Base-by-base conservation (phyloP, 805 yeast genomes). In the Zygoascus tannicola region DNA sequence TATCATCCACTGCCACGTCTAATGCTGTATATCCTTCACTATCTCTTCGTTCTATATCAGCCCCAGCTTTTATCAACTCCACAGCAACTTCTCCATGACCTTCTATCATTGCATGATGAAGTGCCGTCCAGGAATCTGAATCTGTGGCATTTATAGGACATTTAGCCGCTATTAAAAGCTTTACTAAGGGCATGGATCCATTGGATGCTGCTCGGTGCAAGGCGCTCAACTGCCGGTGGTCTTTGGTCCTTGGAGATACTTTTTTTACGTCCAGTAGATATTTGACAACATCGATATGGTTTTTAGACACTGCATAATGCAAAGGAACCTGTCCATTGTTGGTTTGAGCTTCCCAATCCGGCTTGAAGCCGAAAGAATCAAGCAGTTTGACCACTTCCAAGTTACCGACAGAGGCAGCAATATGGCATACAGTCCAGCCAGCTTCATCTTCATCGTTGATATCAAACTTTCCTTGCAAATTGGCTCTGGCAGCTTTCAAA, bases 91-190 rank as follows among this genome's bases (percentile, higher is more conserved):
- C 95, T 1, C 81, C 87, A 53, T 80, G 80, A 0, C 95, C 96
- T 62, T 88, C 97, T 0, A 95, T 86, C 44, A 82, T 64, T 0
- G 97, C 95, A 62, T 85, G 94, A 59, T 85, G 95, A 47, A 90
- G 59, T 1, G 95, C 79, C 0, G 94, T 82, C 87, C 92, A 85
- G 0, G 94, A 92, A 43, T 71, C 71, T 10, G 39, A 5, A 56
- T 88, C 97, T 32, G 74, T 73, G 2, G 80, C 70, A 54, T 86
- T 83, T 19, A 87, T 59, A 5, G 84, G 82, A 0, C 81, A 75
- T 38, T 73, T 73, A 2, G 74, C 75, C 36, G 67, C 64, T 3
- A 75, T 69, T 32, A 88, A 64, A 22, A 75, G 55, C 36, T 73
- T 67, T 14, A 81, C 75, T 22, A 86, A 59, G 4, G 73, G 74